These are phyloP conservation scores for Komagataella kurtzmanii DNA, from an alignment of 805 yeast species.

Conservation along the genomic window DNA sequence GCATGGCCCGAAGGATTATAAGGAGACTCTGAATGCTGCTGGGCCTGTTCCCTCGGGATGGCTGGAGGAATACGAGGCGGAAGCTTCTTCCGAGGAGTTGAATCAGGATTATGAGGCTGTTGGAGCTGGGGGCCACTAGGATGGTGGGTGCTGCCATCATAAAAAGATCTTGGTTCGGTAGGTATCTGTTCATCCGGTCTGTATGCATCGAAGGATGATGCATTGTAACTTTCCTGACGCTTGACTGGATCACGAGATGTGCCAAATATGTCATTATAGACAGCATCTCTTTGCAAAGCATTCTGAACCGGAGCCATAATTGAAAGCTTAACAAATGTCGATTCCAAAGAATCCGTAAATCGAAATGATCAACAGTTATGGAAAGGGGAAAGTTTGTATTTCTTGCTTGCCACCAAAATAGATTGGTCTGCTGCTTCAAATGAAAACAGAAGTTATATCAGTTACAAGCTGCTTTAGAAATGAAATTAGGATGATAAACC, in stretches of 20 bases:
- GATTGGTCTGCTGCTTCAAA: background rate
- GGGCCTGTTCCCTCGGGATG: background rate
- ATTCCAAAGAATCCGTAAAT: background rate
- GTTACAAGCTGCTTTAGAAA: background rate
- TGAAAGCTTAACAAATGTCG: background rate
- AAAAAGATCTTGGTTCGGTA: background rate
- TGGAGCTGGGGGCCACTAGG: background rate
- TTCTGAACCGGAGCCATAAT: background rate
- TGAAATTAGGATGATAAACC: background rate
- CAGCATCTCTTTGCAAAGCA: conserved; percentile 10
- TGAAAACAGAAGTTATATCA: background rate
- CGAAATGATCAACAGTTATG: background rate
- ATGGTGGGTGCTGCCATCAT: background rate
- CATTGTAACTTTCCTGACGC: background rate
- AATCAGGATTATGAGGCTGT: background rate
- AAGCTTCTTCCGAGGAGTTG: background rate
- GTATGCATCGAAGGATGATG: background rate
- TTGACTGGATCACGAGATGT: conserved; percentile 6
- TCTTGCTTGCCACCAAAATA: background rate
- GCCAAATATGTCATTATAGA: conserved; percentile 18
- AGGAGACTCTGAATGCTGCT: background rate
- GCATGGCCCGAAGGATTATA: background rate
- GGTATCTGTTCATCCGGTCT: background rate
- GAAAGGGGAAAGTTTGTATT: background rate
- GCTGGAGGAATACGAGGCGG: background rate